These are phyloP conservation scores for Salix suchowensis DNA, from an alignment of 345 rosid genomes.

Conservation along the genomic window DNA sequence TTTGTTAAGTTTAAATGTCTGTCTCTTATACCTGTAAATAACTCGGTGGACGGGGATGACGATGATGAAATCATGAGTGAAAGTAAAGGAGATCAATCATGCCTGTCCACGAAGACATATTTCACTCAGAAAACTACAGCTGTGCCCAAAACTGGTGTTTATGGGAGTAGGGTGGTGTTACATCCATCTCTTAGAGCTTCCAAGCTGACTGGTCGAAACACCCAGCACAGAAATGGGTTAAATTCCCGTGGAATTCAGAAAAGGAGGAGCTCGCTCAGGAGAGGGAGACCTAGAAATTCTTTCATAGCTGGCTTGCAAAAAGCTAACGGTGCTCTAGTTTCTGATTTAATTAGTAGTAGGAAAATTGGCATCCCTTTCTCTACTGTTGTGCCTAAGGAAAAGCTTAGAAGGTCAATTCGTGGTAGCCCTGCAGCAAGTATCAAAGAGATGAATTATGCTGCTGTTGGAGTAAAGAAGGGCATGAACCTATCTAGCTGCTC, in stretches of 20 bases:
- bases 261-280: slow-evolving; percentile 68
- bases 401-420: slow-evolving; percentile 44
- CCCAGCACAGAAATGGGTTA: slow-evolving; percentile 40
- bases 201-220: slow-evolving; percentile 42
- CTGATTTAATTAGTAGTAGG: slow-evolving; percentile 55
- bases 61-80: slow-evolving; percentile 17
- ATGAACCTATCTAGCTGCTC: slow-evolving; percentile 46
- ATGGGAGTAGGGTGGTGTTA: slow-evolving; percentile 24
- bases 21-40: slow-evolving; percentile 41
- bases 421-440: slow-evolving; percentile 26
- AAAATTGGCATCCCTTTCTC: slow-evolving; percentile 49
- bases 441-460: slow-evolving; percentile 30
- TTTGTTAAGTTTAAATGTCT: slow-evolving; percentile 26
- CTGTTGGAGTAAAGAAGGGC: slow-evolving; percentile 27
- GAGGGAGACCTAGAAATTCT: slow-evolving; percentile 59
- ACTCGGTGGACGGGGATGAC: slow-evolving; percentile 19
- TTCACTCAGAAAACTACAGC: slow-evolving; percentile 8
- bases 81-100: slow-evolving; percentile 23
- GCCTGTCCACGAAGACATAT: not conserved
- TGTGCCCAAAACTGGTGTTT: slow-evolving; percentile 17
- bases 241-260: slow-evolving; percentile 62
- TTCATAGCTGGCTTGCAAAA: slow-evolving; percentile 36
- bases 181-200: slow-evolving; percentile 49
- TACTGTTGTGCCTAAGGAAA: slow-evolving; percentile 40
- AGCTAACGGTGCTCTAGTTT: slow-evolving; percentile 49